phyloP scores from a whole-genome alignment of 2,329 filamentous ascomycete genomes.

The Mycosphaerella sp. region DNA sequence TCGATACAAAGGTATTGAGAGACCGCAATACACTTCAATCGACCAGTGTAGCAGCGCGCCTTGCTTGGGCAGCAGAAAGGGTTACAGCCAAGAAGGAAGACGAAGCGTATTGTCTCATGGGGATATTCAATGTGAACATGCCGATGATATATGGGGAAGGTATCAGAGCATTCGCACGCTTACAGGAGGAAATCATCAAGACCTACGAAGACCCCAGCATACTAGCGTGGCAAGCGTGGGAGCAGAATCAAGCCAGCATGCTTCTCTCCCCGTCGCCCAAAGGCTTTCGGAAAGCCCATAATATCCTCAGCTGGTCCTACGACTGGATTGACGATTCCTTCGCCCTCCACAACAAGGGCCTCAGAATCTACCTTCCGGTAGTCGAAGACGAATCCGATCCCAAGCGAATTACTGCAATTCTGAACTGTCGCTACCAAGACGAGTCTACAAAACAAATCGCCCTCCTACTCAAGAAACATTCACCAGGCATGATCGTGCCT shows the following conservation, averaged over 20 bases:
- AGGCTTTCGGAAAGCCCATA: conserved; percentile 20
- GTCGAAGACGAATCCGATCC: conserved; percentile 11
- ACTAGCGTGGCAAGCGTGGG: conserved; percentile 24
- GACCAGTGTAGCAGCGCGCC: conserved; percentile 18
- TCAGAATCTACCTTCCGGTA: conserved; percentile 19
- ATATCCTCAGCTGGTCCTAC: conserved; percentile 19
- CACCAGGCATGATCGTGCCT: conserved; percentile 17
- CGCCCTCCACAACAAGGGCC: conserved; percentile 19
- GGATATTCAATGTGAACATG: conserved; percentile 27
- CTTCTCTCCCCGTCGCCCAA: conserved; percentile 19
- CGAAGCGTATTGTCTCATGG: conserved; percentile 25
- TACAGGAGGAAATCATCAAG: conserved; percentile 28
- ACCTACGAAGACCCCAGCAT: conserved; percentile 23
- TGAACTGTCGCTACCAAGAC: conserved; percentile 19
- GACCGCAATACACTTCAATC: conserved; percentile 15
- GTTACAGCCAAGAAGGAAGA: conserved; percentile 20
- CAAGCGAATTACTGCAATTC: conserved; percentile 15
- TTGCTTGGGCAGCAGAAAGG: conserved; percentile 22
- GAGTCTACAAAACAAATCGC: conserved; percentile 15
- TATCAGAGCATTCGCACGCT: conserved; percentile 23
- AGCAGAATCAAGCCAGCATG: conserved; percentile 15
- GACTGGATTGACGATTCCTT: conserved; percentile 22
- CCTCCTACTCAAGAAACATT: conserved; percentile 14
- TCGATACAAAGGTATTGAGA: conserved; percentile 21
- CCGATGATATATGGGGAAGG: conserved; percentile 27